Base-by-base conservation (phyloP, 371 early-diverging fungal species). In the Mucor ambiguus region DNA sequence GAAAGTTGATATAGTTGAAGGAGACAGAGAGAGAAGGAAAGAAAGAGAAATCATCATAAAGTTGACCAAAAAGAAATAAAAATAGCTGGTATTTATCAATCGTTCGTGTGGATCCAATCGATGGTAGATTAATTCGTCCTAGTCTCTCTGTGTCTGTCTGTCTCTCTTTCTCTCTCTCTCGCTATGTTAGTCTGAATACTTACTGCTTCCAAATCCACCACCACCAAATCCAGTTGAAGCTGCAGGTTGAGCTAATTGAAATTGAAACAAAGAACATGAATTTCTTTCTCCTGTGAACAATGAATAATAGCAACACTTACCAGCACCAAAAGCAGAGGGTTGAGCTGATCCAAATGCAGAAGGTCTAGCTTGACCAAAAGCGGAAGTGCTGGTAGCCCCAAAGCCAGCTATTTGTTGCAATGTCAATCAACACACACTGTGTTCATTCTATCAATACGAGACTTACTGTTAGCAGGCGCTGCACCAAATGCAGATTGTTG, bases 281-380 rank as follows among this genome's bases (percentile, higher is more conserved):
- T n/a, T 12, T 28, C 7, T 60, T 1, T 33, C 33, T 26, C 11
- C 2, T 61, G 26, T 49, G 12, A 49, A 37, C 16, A 54, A 38
- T 38, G 46, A 22, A 41, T 41, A 41, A 18, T 4, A 26, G 2
- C 20, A 49, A 5, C 3, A 33, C 67, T 66, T 72, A 72, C 69
- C 22, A 16, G 64, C 68, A 30, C 80, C 79, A 61, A 79, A 79
- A 16, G 76, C 76, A 61, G 70, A 54, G 20, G 70, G 54, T 11
- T 76, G 66, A 30, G 78, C 71, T 2, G 63, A 64, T 37, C 86
- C 86, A 37, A 70, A 70, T 28, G 65, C 70, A 33, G 70, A 74
- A n/a, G 81, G 71, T 68, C 77, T 68, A 22, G 77, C 52, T 62
- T 80, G 80, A 61, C 88, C 88, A 62, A 86, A 86, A 14, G 86